Base-by-base conservation (phyloP, 129 eudicot genomes). In the Oenanthe sinensis region DNA sequence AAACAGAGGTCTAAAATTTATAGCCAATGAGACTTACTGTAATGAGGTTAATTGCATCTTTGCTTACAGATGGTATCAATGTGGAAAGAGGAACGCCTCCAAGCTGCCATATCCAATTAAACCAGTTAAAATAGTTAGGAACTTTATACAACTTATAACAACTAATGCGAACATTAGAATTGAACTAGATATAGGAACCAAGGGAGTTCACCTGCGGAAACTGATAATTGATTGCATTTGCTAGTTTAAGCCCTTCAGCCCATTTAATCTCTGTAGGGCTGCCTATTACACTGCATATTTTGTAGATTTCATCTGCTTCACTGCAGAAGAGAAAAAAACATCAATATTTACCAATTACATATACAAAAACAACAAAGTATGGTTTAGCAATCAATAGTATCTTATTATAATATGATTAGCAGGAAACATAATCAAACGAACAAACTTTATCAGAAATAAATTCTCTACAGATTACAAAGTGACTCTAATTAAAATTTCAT, bases 231-330 rank as follows among this genome's bases (percentile, higher is more conserved):
- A 95, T 89, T 42, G 77, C 77, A 62, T 75, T 81, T n/a, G 96
- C 92, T 82, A 91, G 99, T 78, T 86, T 85, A 79, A 87, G 89
- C 47, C 99, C 97, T 71, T 90, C 87, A 40, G 89, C 69, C 99
- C 99, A 95, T 70, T 79, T 79, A 78, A 54, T 63, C 77, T 83
- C 77, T 39, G 89, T 84, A 74, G 99, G 99, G 84, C 90, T 91
- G 44, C 99, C 97, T 74, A 95, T 83, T 74, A 92, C 96, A 77
- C 91, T 86, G 88, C 97, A 95, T 68, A 95, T 88, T 87, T 92
- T 95, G 80, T 90, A 87, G 47, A 95, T 92, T 80, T 95, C 96
- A 90, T 95, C 97, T 47, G 92, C 94, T 87, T 95, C 99, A 92
- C 99, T 95, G 92, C 89, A 87, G 6, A 79, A 55, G 55, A 43